Evolutionary conservation across 169 alveolate genomes (phyloP), one percentile per base, ranked within the genome.

Genomic region (Plasmodium vinckei): DNA sequence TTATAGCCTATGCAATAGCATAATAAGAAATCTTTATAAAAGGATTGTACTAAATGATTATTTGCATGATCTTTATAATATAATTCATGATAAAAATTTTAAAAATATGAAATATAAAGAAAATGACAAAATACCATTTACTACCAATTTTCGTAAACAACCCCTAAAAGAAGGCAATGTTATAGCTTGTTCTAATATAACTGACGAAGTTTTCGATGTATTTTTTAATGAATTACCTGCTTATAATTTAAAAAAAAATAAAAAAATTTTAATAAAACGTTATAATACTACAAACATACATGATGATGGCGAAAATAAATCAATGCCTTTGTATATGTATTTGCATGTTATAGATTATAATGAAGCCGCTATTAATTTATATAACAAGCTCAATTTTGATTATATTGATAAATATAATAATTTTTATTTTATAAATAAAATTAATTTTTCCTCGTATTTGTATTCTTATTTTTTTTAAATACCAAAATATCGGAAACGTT

Each of bases 361-460:
- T 47, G 67, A 79, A 67, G 89, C 89, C 21, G 89, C 89, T 60
- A 79, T 79, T 33, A 79, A 79, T 79, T 49, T 79, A 51, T 79
- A 79, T 19, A 79, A 67, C 33, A 79, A 79, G 51, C 60, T 79
- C 67, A 79, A 57, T 49, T 79, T 79, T 71, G 89, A 79, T 56
- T 67, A 79, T 54, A 42, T 79, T n/a, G 56, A 61, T 47, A 79
- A 79, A 13, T 79, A 79, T 79, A 84, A 79, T 27, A 79, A 79
- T 57, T 79, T 79, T 79, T 79, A 79, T 79, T 70, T 67, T 54
- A 79, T 79, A 51, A 79, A 79, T 60, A 79, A 79, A 67, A 56
- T 61, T 17, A 42, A 79, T 17, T 79, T 79, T 19, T 79, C 89
- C 33, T 64, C 89, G 15, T 79, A 67, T 67, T 67, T 79, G 68